These are phyloP conservation scores for Lecanosticta acicola DNA, from an alignment of 2,329 filamentous ascomycete genomes.

Conservation along the genomic window DNA sequence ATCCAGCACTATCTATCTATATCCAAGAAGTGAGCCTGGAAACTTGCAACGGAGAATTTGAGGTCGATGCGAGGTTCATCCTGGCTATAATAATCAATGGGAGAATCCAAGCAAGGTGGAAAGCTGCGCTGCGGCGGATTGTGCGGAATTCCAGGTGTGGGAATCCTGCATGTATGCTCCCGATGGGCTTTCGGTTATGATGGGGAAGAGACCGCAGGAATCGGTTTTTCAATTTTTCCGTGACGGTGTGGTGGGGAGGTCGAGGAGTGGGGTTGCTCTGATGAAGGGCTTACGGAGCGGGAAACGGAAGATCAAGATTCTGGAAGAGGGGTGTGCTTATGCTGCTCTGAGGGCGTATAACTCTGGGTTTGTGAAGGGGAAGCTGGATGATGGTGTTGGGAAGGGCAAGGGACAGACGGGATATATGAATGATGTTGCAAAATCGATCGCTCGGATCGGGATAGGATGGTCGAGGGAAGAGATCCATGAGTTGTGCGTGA, in stretches of 20 bases:
- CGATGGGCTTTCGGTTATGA: constrained; percentile 13
- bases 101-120: constrained; percentile 16
- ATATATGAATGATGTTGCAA: constrained; percentile 22
- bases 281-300: constrained; percentile 8
- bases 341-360: constrained; percentile 16
- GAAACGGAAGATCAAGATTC: constrained; percentile 5
- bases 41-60: background rate
- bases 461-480: constrained; percentile 9
- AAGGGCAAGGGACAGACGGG: constrained; percentile 6
- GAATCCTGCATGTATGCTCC: constrained; percentile 16
- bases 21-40: constrained; percentile 3
- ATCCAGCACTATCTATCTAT: constrained; percentile 20
- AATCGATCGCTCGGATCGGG: constrained; percentile 23
- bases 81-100: constrained; percentile 22
- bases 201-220: constrained; percentile 1
- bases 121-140: constrained; percentile 14
- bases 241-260: constrained; percentile 16
- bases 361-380: constrained; percentile 1
- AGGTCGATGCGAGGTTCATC: constrained; percentile 19
- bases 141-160: background rate
- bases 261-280: constrained; percentile 8
- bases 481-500: background rate
- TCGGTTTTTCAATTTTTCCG: constrained; percentile 20
- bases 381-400: constrained; percentile 4
- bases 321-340: constrained; percentile 8